Evolutionary conservation across 75 land plant species (phyloP).

Genomic region (Picea glauca): DNA sequence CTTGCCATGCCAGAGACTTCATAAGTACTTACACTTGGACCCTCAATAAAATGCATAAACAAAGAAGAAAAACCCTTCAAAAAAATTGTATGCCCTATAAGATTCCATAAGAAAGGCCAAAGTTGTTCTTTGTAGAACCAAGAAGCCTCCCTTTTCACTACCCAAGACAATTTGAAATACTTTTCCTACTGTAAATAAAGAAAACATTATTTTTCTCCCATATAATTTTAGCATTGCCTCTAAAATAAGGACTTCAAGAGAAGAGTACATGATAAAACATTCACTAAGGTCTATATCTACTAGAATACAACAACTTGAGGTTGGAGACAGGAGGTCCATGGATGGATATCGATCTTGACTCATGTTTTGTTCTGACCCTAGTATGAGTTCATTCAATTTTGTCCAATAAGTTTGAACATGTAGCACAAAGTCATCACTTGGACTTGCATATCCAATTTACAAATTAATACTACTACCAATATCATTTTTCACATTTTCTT

Average conservation of each 20-base stretch:
- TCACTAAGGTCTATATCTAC: slow-evolving; percentile 23
- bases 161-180: too few relatives aligned
- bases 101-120: slow-evolving; percentile 27
- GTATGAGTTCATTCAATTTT: not conserved
- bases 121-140: slow-evolving; percentile 51
- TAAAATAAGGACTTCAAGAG: slow-evolving; percentile 13
- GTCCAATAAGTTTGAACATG: not conserved
- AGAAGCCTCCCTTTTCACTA: slow-evolving; percentile 42
- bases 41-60: not conserved
- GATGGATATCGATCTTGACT: not conserved
- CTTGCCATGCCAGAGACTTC: slow-evolving; percentile 11
- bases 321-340: not conserved
- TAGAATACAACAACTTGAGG: slow-evolving; percentile 15
- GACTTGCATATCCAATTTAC: not conserved
- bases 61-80: slow-evolving; percentile 15
- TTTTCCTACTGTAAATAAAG: too few relatives aligned
- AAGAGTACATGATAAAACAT: slow-evolving; percentile 18
- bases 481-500: not conserved
- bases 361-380: not conserved
- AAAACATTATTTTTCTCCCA: not conserved
- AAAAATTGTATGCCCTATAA: slow-evolving; percentile 18
- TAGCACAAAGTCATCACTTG: slow-evolving; percentile 7
- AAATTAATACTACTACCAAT: not conserved
- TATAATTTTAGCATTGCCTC: slow-evolving; percentile 6
- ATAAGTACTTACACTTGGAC: slow-evolving; percentile 5